Conservation (phyloP, 306 rosid species). For the Arachis hypogaea region DNA sequence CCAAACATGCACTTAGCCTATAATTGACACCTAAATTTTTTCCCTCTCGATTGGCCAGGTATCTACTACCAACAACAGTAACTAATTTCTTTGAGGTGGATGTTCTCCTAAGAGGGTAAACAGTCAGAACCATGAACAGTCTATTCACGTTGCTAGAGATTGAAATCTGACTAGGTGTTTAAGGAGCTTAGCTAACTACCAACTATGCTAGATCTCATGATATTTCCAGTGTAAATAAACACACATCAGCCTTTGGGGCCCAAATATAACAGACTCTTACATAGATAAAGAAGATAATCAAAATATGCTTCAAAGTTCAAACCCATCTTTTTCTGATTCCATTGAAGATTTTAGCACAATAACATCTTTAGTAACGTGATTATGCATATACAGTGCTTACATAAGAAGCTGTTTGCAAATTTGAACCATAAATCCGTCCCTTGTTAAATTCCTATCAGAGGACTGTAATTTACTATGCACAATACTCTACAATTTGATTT, state of each 20-base stretch:
- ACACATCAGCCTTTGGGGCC: slow-evolving; percentile 18
- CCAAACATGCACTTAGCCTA: too few relatives aligned
- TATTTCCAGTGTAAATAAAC: slow-evolving; percentile 2
- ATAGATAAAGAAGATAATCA: background rate
- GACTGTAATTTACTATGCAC: slow-evolving; percentile 6
- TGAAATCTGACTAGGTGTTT: too few relatives aligned
- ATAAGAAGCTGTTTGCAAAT: background rate
- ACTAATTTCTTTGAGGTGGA: too few relatives aligned
- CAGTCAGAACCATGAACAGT: too few relatives aligned
- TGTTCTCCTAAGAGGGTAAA: too few relatives aligned
- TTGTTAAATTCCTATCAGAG: slow-evolving; percentile 6
- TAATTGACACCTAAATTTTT: too few relatives aligned
- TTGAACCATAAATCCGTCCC: slow-evolving; percentile 5
- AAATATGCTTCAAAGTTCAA: slow-evolving; percentile 18
- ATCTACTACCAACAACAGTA: too few relatives aligned
- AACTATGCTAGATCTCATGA: background rate
- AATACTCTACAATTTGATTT: background rate
- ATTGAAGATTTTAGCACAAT: slow-evolving; percentile 3
- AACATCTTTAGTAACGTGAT: slow-evolving; percentile 21
- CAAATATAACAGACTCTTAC: slow-evolving; percentile 11
- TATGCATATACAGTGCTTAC: slow-evolving; percentile 2
- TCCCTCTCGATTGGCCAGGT: too few relatives aligned
- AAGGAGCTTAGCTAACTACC: too few relatives aligned
- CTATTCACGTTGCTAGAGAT: too few relatives aligned
- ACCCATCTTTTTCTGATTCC: background rate